A percentile compares a stretch with the other conserved stretches of the same genome.
phyloP scores from a whole-genome alignment of 176 grass and related monocot species.

The Thalia dealbata region DNA sequence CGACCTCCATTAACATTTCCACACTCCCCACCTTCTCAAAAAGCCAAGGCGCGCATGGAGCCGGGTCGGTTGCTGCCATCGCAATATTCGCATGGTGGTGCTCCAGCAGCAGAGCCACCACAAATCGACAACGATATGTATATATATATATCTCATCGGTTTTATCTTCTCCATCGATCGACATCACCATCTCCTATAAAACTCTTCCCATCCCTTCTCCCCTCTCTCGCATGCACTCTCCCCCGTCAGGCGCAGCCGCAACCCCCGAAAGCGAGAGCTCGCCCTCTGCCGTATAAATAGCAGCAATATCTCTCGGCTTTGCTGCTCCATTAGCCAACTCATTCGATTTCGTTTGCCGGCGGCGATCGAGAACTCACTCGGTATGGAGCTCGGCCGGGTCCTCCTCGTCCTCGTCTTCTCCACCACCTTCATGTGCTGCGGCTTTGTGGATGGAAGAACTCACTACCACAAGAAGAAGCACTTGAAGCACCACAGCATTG shows the following conservation, averaged over 20 bases:
- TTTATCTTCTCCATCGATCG: neutral
- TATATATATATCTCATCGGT: too few species aligned
- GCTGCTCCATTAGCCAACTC: neutral
- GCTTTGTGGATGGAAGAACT: slow-evolving; percentile 23
- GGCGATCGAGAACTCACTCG: too few species aligned
- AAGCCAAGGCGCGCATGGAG: too few species aligned
- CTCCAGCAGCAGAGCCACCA: too few species aligned
- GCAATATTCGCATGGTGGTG: too few species aligned
- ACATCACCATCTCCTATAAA: neutral
- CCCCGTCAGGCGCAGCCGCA: neutral
- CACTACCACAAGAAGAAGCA: slow-evolving; percentile 7
- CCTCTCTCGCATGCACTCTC: neutral
- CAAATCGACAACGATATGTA: too few species aligned
- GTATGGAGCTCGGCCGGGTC: slow-evolving; percentile 35
- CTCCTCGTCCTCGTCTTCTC: slow-evolving; percentile 22
- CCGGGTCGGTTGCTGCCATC: too few species aligned
- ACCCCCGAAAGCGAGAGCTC: neutral
- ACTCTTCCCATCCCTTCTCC: neutral
- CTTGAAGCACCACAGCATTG: slow-evolving; percentile 10
- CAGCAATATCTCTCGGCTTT: neutral
- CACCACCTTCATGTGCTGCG: slow-evolving; percentile 18
- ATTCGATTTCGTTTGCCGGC: neutral
- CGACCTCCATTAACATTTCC: too few species aligned
- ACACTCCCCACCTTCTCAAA: too few species aligned
- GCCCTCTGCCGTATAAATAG: neutral